A percentile compares a stretch with the other conserved stretches of the same genome.
Conservation (phyloP, 2,329 filamentous ascomycete genomes). For the Sporothrix luriei region DNA sequence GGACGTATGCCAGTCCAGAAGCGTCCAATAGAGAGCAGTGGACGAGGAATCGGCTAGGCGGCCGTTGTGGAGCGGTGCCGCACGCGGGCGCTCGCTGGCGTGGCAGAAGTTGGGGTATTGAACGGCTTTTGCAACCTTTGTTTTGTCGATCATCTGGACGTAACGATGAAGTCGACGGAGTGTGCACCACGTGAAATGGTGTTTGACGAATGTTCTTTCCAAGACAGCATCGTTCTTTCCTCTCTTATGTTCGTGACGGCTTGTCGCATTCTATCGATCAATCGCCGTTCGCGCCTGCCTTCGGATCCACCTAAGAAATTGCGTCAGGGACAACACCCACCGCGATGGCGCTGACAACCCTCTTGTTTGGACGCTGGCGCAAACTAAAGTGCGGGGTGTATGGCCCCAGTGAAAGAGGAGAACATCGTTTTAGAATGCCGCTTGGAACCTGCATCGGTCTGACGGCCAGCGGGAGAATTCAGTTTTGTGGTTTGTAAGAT, state of each 20-base stretch:
- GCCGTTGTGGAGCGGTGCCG: not conserved
- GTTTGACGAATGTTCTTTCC: not conserved
- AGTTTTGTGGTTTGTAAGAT: not conserved
- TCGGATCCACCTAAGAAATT: not conserved
- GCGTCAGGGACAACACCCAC: not conserved
- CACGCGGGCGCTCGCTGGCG: not conserved
- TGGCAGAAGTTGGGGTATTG: conserved; percentile 7
- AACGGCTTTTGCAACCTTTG: not conserved
- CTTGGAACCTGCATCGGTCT: too few relatives aligned
- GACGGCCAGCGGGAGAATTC: not conserved
- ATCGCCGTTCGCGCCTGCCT: conserved; percentile 16
- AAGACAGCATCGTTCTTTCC: conserved; percentile 3
- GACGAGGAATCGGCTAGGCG: not conserved
- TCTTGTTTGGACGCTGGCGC: not conserved
- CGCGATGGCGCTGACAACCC: not conserved
- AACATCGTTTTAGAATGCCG: not conserved
- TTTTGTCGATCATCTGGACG: not conserved
- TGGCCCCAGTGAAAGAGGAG: not conserved
- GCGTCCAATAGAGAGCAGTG: conserved; percentile 4
- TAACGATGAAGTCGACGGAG: not conserved
- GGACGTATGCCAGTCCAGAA: conserved; percentile 18
- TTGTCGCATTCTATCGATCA: not conserved
- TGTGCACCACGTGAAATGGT: not conserved
- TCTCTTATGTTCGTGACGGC: not conserved
- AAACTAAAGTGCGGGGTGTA: conserved; percentile 16